Percentiles rank a stretch among this genome's conserved stretches.
These are phyloP conservation scores for Aspergillus nidulans DNA, from an alignment of 495 filamentous ascomycete species.

Conservation along the genomic window DNA sequence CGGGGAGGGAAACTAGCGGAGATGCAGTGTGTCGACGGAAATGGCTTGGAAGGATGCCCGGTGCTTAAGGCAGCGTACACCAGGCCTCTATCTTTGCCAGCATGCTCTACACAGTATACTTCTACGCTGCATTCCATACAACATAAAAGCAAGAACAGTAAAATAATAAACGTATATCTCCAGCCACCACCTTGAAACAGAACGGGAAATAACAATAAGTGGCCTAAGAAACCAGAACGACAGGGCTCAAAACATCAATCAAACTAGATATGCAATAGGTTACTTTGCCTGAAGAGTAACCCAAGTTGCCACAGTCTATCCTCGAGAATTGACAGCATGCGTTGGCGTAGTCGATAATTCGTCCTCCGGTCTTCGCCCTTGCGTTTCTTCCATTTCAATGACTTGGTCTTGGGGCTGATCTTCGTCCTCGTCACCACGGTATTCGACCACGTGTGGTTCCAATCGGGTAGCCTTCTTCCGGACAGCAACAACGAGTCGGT, in stretches of 20 bases:
- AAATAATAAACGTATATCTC: background rate
- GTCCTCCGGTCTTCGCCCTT: background rate
- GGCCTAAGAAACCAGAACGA: background rate
- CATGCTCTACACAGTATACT: background rate
- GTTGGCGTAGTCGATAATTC: background rate
- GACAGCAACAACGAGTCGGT: constrained; percentile 3
- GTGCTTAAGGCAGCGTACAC: background rate
- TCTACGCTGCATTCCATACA: background rate
- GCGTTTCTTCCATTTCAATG: constrained; percentile 1
- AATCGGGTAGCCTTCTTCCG: background rate
- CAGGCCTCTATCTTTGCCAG: background rate
- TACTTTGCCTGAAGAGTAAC: background rate
- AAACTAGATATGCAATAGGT: background rate
- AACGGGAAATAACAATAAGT: background rate
- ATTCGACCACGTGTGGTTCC: background rate
- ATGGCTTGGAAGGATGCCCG: background rate
- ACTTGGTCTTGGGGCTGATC: background rate
- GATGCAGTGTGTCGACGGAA: background rate
- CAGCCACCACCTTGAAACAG: background rate
- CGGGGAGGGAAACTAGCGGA: background rate
- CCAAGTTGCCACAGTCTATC: background rate
- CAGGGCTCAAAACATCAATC: background rate
- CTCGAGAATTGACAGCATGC: background rate
- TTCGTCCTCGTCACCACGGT: background rate
- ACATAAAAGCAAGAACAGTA: background rate